Percentiles rank a stretch among this genome's conserved stretches.
Evolutionary conservation across 495 filamentous ascomycete species (phyloP).

Genomic region (Acidomyces sp.): DNA sequence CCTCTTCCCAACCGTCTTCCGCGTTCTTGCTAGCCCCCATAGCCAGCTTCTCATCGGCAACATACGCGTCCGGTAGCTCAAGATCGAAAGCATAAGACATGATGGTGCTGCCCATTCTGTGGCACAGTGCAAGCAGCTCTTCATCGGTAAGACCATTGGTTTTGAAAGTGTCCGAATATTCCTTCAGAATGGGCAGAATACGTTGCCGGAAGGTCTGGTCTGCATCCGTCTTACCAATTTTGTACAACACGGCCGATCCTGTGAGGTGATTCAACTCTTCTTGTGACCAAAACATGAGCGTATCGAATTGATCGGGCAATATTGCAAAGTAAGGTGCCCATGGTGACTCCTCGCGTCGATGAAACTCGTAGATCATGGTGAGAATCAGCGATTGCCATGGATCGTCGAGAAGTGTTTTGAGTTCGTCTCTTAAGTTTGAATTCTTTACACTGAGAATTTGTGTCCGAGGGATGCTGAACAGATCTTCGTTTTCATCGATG

Average conservation of each 20-base stretch:
- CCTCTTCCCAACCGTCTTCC: conserved; percentile 42
- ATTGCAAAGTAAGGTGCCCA: conserved; percentile 79
- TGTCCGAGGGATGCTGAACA: conserved; percentile 50
- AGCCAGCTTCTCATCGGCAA: too few species aligned
- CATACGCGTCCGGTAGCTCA: too few species aligned
- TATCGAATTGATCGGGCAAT: conserved; percentile 66
- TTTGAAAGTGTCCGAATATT: conserved; percentile 37
- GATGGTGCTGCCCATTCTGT: conserved; percentile 71
- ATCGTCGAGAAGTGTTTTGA: conserved; percentile 20
- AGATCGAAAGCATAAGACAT: conserved; percentile 96
- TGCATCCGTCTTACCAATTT: conserved; percentile 63
- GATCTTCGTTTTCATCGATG: conserved; percentile 48
- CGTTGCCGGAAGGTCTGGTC: conserved; percentile 51
- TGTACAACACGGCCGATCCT: conserved; percentile 59
- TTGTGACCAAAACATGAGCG: conserved; percentile 79
- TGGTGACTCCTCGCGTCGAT: conserved; percentile 43
- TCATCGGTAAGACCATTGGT: conserved; percentile 33
- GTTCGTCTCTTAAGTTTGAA: conserved; percentile 21
- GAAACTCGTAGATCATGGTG: conserved; percentile 66
- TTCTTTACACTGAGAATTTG: conserved; percentile 36
- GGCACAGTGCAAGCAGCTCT: conserved; percentile 41
- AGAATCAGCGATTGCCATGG: conserved; percentile 59
- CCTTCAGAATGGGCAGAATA: conserved; percentile 47
- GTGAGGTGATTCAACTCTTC: conserved; percentile 61
- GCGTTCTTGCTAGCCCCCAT: conserved; percentile 40